phyloP scores from a whole-genome alignment of 768 basidiomycete species.

The Phanerochaete sordida region DNA sequence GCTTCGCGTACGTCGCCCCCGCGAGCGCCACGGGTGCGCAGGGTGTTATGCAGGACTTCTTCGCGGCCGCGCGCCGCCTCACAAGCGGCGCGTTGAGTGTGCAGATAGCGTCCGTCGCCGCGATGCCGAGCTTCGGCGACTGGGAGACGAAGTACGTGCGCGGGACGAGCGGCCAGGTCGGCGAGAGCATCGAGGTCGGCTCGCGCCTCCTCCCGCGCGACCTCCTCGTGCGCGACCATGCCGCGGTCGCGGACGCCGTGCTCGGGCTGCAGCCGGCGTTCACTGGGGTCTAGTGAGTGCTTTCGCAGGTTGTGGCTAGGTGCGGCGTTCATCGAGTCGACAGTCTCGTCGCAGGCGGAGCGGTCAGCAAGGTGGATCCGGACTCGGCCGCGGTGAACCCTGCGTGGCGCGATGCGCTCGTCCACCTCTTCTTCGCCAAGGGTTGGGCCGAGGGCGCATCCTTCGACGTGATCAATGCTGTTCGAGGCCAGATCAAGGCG shows the following conservation, averaged over 20 bases:
- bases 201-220: slow-evolving; percentile 21
- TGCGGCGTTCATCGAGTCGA: background rate
- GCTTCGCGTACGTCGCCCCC: slow-evolving; percentile 26
- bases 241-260: slow-evolving; percentile 9
- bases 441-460: slow-evolving; percentile 21
- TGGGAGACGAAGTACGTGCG: slow-evolving; percentile 10
- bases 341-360: slow-evolving; percentile 44
- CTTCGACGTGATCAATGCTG: slow-evolving; percentile 13
- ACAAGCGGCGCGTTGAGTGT: slow-evolving; percentile 18
- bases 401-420: slow-evolving; percentile 42
- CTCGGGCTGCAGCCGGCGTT: slow-evolving; percentile 8
- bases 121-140: slow-evolving; percentile 13
- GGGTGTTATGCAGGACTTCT: slow-evolving; percentile 31
- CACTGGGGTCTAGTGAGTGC: slow-evolving; percentile 14
- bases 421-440: slow-evolving; percentile 24
- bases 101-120: slow-evolving; percentile 11
- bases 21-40: slow-evolving; percentile 35
- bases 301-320: background rate
- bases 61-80: slow-evolving; percentile 24
- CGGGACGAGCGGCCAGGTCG: slow-evolving; percentile 7
- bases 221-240: slow-evolving; percentile 15
- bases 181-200: slow-evolving; percentile 10
- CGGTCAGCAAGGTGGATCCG: slow-evolving; percentile 34
- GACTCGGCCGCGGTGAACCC: slow-evolving; percentile 42
- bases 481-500: slow-evolving; percentile 14